A percentile compares a stretch with the other conserved stretches of the same genome.
Evolutionary conservation across 208 protist species (phyloP).

Genomic region (Endotrypanum monterogeii): DNA sequence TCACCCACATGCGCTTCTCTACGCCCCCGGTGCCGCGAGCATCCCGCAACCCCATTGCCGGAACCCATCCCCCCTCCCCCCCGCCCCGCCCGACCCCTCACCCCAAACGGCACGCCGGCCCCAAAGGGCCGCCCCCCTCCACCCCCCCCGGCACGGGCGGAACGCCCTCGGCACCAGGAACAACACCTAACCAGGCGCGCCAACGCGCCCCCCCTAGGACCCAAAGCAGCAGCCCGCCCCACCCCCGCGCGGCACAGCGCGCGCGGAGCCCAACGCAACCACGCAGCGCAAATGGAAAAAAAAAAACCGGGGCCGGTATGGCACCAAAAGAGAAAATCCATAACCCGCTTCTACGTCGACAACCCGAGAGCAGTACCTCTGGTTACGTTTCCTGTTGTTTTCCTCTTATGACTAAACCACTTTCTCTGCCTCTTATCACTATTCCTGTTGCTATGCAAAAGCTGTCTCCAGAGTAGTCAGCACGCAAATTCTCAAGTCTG

Average conservation of each 20-base stretch:
- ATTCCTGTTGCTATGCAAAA: neutral
- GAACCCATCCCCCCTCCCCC: neutral
- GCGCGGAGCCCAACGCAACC: too few relatives aligned
- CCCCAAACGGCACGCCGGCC: neutral
- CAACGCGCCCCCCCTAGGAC: too few relatives aligned
- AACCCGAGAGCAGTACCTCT: neutral
- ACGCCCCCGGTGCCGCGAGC: neutral
- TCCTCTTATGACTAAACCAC: neutral
- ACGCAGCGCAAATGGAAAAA: neutral
- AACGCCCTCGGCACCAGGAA: neutral
- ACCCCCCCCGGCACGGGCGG: neutral
- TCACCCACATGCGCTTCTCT: neutral
- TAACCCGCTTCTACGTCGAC: too few relatives aligned
- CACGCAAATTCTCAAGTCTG: neutral
- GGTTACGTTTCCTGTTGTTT: neutral
- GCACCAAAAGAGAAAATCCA: neutral
- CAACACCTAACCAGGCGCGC: too few relatives aligned
- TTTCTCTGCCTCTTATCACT: constrained; percentile 1
- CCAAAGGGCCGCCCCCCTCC: neutral
- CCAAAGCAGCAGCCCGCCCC: too few relatives aligned
- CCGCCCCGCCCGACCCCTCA: neutral
- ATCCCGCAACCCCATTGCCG: neutral
- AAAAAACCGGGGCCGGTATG: too few relatives aligned
- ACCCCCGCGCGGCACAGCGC: too few relatives aligned
- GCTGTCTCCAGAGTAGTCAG: neutral